Evolutionary conservation across 768 basidiomycete genomes (phyloP), one percentile per base, ranked within the genome.

Genomic region (Suillus discolor): DNA sequence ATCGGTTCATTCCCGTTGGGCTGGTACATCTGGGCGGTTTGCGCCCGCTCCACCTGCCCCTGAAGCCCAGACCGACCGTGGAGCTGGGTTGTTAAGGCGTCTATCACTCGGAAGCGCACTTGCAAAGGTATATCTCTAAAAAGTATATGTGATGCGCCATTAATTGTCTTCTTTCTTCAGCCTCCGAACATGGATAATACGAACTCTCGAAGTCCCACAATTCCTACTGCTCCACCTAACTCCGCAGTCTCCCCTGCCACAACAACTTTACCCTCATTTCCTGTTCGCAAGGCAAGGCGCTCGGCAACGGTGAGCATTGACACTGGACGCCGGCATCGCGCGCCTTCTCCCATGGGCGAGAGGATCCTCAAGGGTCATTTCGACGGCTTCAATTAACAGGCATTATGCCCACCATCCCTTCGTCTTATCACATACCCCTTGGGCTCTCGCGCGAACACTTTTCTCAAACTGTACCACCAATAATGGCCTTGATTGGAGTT

Each of bases 311-410:
- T 89, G 62, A 66, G 61, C 9, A 55, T 74, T 11, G 83, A 83
- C 51, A 73, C 75, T 57, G 79, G 82, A 16, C 83, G 83, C 60
- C 83, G 83, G 12, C 87, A 85, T 63, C 81, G 87, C 67, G 91
- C 90, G 3, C 93, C 92, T 23, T 93, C 91, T 45, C 93, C 93
- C 7, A 94, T 94, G 93, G 94, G 93, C 68, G 93, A 95, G 78
- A 84, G 93, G 65, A 94, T 95, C 66, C 84, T 95, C 70, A 95
- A 92, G 81, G 93, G 93, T 11, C 93, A 95, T 71, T 95, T 94
- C 70, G 93, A 95, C 73, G 90, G 93, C 59, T 95, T 95, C 82
- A 91, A 92, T 73, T 93, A 78, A 84, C 45, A 42, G 39, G 39
- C 57, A 16, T 20, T 6, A 25, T 20, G 25, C 18, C 12, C 12